Conservation (phyloP, 2,329 filamentous ascomycete genomes). For the Penicillium fuscoglaucum region DNA sequence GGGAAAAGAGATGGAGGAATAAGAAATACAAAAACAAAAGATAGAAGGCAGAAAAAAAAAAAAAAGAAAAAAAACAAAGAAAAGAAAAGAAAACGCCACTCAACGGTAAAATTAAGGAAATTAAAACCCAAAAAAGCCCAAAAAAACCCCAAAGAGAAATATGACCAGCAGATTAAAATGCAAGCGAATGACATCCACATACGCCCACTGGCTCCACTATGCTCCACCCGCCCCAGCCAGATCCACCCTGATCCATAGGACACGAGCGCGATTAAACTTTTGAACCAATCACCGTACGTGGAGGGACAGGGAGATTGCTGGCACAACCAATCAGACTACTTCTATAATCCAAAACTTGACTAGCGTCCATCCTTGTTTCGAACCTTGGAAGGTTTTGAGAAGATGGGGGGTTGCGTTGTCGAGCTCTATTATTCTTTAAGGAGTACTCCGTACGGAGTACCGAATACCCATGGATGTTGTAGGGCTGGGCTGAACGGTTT, state of each 20-base stretch:
- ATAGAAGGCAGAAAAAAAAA: neutral
- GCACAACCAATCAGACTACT: constrained; percentile 53
- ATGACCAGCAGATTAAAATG: constrained; percentile 6
- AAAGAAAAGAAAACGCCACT: neutral
- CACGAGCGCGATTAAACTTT: neutral
- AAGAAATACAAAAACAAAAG: constrained; percentile 3
- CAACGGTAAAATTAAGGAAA: neutral
- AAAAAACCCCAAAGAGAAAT: constrained; percentile 1
- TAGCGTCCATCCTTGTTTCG: constrained; percentile 2
- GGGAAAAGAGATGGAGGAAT: neutral
- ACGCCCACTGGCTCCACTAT: too few species aligned
- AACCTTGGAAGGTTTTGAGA: constrained; percentile 1
- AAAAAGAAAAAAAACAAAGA: too few species aligned
- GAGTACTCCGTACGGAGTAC: too few species aligned
- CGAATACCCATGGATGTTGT: neutral
- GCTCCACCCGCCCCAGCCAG: too few species aligned
- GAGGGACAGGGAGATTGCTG: constrained; percentile 64
- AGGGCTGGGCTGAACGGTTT: neutral
- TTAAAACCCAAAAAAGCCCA: neutral
- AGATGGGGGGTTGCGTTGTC: neutral
- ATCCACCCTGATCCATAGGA: neutral
- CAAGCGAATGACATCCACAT: neutral
- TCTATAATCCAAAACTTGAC: neutral
- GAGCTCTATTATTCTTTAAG: neutral
- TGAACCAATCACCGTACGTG: neutral